These are phyloP conservation scores for Cylindrotheca closterium DNA, from an alignment of 108 stramenopile genomes.

Conservation along the genomic window DNA sequence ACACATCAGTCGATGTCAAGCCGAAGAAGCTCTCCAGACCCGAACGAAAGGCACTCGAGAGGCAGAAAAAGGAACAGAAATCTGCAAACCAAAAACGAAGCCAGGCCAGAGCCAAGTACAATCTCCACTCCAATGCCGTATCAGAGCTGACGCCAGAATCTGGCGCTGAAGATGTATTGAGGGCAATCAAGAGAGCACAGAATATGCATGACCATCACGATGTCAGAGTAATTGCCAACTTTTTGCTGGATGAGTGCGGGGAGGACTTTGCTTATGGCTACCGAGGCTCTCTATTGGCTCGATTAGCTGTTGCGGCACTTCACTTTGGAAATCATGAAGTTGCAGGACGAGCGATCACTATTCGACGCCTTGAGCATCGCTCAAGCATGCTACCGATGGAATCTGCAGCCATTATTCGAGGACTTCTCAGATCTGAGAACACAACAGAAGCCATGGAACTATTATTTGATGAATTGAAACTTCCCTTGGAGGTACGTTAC, in stretches of 20 bases:
- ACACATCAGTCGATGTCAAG: too few species aligned
- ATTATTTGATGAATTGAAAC: conserved; percentile 68
- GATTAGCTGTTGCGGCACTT: conserved; percentile 80
- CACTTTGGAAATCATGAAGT: conserved; percentile 64
- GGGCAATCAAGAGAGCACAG: conserved; percentile 73
- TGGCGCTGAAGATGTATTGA: conserved; percentile 71
- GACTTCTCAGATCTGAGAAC: conserved; percentile 62
- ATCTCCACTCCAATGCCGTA: conserved; percentile 50
- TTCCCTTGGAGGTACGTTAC: conserved; percentile 54
- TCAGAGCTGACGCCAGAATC: conserved; percentile 43
- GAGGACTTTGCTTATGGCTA: conserved; percentile 67
- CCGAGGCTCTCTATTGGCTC: conserved; percentile 71
- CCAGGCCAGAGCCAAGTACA: conserved; percentile 17
- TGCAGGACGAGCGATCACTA: conserved; percentile 61
- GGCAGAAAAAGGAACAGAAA: conserved; percentile 31
- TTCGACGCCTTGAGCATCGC: conserved; percentile 51
- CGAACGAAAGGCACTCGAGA: conserved; percentile 61
- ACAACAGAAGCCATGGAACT: conserved; percentile 69
- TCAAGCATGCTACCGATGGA: conserved; percentile 73
- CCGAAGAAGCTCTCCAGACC: conserved; percentile 38
- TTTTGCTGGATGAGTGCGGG: conserved; percentile 68
- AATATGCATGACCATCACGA: conserved; percentile 75
- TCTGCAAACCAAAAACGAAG: background rate
- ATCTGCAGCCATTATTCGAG: conserved; percentile 75
- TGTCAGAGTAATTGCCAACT: conserved; percentile 60